These are phyloP conservation scores for Cladophialophora chaetospira DNA, from an alignment of 2,329 filamentous ascomycete species.

Conservation along the genomic window DNA sequence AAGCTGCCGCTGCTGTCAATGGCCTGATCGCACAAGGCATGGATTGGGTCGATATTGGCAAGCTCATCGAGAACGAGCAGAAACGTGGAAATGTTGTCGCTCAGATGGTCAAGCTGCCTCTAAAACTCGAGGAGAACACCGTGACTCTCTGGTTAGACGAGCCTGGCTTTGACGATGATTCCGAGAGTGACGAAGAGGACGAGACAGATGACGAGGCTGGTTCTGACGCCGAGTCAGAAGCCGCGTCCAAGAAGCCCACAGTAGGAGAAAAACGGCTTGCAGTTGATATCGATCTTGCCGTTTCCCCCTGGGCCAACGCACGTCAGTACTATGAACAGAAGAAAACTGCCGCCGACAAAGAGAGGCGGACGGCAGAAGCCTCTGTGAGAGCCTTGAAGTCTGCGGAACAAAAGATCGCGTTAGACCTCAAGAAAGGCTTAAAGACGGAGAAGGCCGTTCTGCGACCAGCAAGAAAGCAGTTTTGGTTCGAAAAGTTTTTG, in stretches of 20 bases:
- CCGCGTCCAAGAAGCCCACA: slow-evolving; percentile 28
- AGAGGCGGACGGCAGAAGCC: slow-evolving; percentile 81
- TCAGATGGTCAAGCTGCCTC: slow-evolving; percentile 77
- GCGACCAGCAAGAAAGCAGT: slow-evolving; percentile 75
- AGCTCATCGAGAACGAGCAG: slow-evolving; percentile 85
- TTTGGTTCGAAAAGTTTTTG: slow-evolving; percentile 97
- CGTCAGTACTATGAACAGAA: slow-evolving; percentile 90
- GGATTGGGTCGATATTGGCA: slow-evolving; percentile 94
- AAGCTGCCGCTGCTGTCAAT: slow-evolving; percentile 90
- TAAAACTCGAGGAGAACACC: slow-evolving; percentile 87
- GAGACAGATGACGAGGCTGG: slow-evolving; percentile 54
- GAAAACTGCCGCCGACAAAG: slow-evolving; percentile 78
- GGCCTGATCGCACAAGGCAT: slow-evolving; percentile 89
- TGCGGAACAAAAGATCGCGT: slow-evolving; percentile 82
- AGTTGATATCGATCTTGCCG: slow-evolving; percentile 80
- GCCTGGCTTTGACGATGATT: slow-evolving; percentile 63
- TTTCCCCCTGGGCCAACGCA: slow-evolving; percentile 87
- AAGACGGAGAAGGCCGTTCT: slow-evolving; percentile 91
- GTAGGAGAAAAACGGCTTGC: slow-evolving; percentile 53
- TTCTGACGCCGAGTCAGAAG: slow-evolving; percentile 35
- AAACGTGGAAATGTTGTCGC: slow-evolving; percentile 80
- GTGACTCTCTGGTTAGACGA: slow-evolving; percentile 79
- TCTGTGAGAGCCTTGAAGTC: slow-evolving; percentile 83
- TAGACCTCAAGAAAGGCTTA: slow-evolving; percentile 81
- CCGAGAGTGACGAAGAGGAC: slow-evolving; percentile 60